Percentiles rank a stretch among this genome's conserved stretches.
Conservation (phyloP, 2,329 filamentous ascomycete species). For the Thyridium curvatum region DNA sequence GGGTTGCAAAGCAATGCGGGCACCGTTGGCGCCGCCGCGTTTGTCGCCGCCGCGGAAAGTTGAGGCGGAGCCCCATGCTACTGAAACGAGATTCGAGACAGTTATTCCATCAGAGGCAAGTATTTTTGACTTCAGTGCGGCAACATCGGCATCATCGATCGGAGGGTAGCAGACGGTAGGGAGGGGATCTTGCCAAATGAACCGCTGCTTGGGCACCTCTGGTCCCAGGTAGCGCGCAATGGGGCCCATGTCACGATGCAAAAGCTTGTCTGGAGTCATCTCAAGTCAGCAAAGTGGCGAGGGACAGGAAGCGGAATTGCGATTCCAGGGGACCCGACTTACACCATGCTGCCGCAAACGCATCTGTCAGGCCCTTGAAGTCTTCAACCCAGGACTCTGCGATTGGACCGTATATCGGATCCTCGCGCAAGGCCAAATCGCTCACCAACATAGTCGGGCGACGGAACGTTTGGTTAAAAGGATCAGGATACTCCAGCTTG, state of each 20-base stretch:
- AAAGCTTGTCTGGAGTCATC: slow-evolving; percentile 54
- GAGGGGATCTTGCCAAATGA: slow-evolving; percentile 66
- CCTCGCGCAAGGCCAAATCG: slow-evolving; percentile 62
- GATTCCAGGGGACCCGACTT: background rate
- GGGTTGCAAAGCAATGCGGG: slow-evolving; percentile 63
- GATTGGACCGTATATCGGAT: slow-evolving; percentile 66
- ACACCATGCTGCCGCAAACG: slow-evolving; percentile 62
- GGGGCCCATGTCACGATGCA: slow-evolving; percentile 70
- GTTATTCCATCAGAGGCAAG: slow-evolving; percentile 48
- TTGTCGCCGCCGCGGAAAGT: slow-evolving; percentile 68
- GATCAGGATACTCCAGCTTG: slow-evolving; percentile 60
- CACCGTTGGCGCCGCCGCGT: slow-evolving; percentile 72
- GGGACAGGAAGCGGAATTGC: background rate
- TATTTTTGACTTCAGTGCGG: slow-evolving; percentile 58
- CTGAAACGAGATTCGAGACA: slow-evolving; percentile 51
- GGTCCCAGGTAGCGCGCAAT: slow-evolving; percentile 62
- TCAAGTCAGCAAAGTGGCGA: background rate
- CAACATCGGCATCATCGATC: slow-evolving; percentile 52
- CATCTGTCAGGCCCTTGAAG: slow-evolving; percentile 57
- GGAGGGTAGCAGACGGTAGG: slow-evolving; percentile 48
- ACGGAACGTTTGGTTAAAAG: slow-evolving; percentile 60
- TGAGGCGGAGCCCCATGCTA: slow-evolving; percentile 62
- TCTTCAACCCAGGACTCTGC: slow-evolving; percentile 59
- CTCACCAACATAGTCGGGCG: slow-evolving; percentile 66
- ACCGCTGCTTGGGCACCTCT: slow-evolving; percentile 59